These are phyloP conservation scores for Paspalum vaginatum DNA, from an alignment of 176 grass and related monocot genomes.

Conservation along the genomic window DNA sequence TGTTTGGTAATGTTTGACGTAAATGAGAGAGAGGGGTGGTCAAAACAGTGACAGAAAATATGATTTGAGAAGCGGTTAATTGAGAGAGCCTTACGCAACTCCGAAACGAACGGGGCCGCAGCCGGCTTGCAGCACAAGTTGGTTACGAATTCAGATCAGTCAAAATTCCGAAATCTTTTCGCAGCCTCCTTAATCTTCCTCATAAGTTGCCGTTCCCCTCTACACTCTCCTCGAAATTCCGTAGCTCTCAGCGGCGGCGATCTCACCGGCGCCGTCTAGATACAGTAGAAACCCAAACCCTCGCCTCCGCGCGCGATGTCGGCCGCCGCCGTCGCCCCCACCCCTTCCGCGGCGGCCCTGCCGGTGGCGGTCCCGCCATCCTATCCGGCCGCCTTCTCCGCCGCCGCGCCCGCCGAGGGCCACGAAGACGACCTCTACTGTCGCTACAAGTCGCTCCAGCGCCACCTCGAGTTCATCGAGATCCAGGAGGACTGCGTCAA, in stretches of 20 bases:
- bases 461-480: slow-evolving; percentile 79
- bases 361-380: slow-evolving; percentile 7
- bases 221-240: not conserved
- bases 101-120: too few species aligned
- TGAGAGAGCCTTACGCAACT: too few species aligned
- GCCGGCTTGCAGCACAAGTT: not conserved
- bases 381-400: not conserved
- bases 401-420: slow-evolving; percentile 36
- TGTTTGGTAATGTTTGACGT: too few species aligned
- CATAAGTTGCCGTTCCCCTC: not conserved
- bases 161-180: not conserved
- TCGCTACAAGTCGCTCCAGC: slow-evolving; percentile 71
- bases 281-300: not conserved
- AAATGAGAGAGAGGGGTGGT: too few species aligned
- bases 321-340: slow-evolving; percentile 37
- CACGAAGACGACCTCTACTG: slow-evolving; percentile 77
- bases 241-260: not conserved
- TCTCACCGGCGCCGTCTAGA: not conserved
- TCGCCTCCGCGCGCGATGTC: slow-evolving; percentile 38
- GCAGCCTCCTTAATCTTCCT: not conserved
- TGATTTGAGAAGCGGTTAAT: too few species aligned
- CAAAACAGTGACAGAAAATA: too few species aligned
- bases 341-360: slow-evolving; percentile 29
- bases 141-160: not conserved
- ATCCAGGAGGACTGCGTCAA: slow-evolving; percentile 91